Evolutionary conservation across 371 early-diverging fungal species (phyloP), one percentile per base, ranked within the genome.

Genomic region (Circinella umbellata): DNA sequence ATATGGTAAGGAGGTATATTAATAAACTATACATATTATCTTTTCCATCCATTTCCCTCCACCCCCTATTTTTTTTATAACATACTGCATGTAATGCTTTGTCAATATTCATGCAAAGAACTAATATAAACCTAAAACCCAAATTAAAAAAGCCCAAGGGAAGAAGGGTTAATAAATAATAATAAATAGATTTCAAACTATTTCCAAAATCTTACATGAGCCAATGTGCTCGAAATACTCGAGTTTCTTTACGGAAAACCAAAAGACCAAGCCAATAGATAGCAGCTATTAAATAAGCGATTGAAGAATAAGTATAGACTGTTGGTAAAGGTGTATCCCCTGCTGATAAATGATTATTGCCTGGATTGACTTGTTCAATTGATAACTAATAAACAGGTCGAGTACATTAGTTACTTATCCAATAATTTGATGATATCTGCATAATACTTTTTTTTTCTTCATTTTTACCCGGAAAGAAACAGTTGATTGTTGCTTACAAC

Each of bases 81-180:
- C 53, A 71, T 85, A 85, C 85, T 48, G 83, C 81, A 63, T 86
- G 86, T 47, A 86, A 78, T 4, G 83, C 78, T 66, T 88, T 86
- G 76, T 88, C 78, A 37, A 86, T 69, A 20, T 81, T 73, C 63
- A 86, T 79, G 69, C 78, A 78, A 10, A 84, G 37, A 5, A 83
- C 80, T 9, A 86, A 74, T 36, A 82, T 66, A 55, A 86, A 67
- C 72, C 86, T 86, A 73, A 61, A 8, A 66, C 48, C 27, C 27
- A 8, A 39, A 38, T 11, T 6, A 20, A 5, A 64, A n/a, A 4
- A 18, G 15, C 47, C 18, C 18, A 42, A 27, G 27, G 27, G 2
- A 27, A 9, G 42, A 42, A 42, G 6, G 6, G 42, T 42, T 3
- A 42, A 42, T 9, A 42, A 42, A 42, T 42, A 42, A 42, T 42